These are phyloP conservation scores for Cutaneotrichosporon curvatum DNA, from an alignment of 1,284 basidiomycete genomes.

Conservation along the genomic window DNA sequence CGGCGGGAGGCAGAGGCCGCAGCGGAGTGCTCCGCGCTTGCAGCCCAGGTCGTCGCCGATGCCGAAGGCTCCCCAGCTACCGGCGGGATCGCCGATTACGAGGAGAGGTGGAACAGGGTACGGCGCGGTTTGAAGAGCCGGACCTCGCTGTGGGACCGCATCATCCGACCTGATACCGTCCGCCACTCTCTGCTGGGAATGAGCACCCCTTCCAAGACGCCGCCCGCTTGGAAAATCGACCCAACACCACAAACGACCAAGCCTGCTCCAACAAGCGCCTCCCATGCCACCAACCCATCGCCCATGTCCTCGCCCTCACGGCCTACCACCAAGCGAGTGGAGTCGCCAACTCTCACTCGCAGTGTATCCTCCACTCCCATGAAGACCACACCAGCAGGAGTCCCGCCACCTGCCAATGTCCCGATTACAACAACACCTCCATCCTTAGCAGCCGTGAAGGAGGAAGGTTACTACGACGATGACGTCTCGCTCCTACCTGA, in stretches of 20 bases:
- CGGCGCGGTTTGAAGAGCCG: conserved; percentile 7
- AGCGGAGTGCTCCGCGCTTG: conserved; percentile 1
- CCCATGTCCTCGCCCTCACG: neutral
- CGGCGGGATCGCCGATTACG: conserved; percentile 11
- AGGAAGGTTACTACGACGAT: conserved; percentile 40
- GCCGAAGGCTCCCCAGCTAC: neutral
- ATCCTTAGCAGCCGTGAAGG: conserved; percentile 33
- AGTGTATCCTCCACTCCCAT: too few relatives aligned
- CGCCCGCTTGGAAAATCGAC: neutral
- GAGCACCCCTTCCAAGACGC: neutral
- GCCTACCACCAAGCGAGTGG: neutral
- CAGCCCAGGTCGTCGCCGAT: neutral
- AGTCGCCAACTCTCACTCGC: too few relatives aligned
- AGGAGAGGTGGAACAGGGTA: conserved; percentile 11
- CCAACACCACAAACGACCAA: neutral
- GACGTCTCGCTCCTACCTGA: conserved; percentile 33
- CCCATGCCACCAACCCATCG: neutral
- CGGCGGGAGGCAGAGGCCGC: conserved; percentile 6
- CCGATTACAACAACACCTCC: conserved; percentile 25
- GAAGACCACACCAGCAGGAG: too few relatives aligned
- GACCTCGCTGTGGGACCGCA: conserved; percentile 13
- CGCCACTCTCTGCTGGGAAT: conserved; percentile 12
- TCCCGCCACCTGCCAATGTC: too few relatives aligned
- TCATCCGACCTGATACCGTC: conserved; percentile 13
- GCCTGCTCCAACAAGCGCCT: neutral